Conservation (phyloP, 345 rosid genomes). For the Eucalyptus paniculata region DNA sequence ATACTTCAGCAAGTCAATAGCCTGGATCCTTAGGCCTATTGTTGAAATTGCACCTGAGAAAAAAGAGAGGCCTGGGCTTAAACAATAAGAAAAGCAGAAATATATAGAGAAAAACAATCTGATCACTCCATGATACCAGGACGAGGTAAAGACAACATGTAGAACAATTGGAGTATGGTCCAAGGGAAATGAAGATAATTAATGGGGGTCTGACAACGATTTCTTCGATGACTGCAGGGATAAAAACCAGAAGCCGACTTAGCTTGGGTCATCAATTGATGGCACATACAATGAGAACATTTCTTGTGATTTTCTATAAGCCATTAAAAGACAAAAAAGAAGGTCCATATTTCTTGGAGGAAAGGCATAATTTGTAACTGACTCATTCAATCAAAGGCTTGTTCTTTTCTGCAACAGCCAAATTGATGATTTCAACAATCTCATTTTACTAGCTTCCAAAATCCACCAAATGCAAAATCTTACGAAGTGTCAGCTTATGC, state of each 20-base stretch:
- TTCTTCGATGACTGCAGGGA: conserved; percentile 15
- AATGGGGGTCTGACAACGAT: neutral
- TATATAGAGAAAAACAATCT: neutral
- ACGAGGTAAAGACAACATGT: neutral
- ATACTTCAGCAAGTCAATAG: neutral
- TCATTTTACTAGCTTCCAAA: neutral
- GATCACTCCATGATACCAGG: neutral
- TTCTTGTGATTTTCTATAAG: neutral
- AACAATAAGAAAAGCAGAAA: neutral
- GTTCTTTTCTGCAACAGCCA: neutral
- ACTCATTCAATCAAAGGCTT: neutral
- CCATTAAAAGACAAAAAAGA: neutral
- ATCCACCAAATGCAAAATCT: neutral
- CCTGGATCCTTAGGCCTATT: neutral
- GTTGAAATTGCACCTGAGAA: neutral
- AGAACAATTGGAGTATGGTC: neutral
- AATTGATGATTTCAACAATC: neutral
- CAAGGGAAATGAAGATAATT: neutral
- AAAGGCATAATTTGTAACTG: neutral
- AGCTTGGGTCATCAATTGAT: conserved; percentile 1
- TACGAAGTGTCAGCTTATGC: neutral
- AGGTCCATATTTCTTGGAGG: neutral
- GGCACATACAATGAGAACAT: conserved; percentile 10
- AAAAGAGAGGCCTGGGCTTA: neutral
- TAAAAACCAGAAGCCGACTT: conserved; percentile 12